Conservation (phyloP, 257 asterid genomes). For the Solanum ahanhuiri region DNA sequence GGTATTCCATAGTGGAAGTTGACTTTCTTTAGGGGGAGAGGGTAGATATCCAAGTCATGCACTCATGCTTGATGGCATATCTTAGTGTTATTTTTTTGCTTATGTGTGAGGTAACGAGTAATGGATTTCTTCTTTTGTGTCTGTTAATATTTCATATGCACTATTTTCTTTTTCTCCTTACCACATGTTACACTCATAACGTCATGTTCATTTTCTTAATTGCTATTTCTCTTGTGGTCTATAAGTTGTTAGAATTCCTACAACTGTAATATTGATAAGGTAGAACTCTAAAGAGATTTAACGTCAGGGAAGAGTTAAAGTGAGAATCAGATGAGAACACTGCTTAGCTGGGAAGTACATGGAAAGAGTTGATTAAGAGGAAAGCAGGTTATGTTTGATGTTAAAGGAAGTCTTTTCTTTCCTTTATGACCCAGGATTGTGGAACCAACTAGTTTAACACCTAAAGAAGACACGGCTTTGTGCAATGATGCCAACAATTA, state of each 20-base stretch:
- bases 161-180: neutral
- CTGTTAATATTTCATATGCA: neutral
- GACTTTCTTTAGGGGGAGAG: neutral
- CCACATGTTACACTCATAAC: neutral
- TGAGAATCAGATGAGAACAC: neutral
- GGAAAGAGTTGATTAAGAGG: neutral
- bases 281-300: neutral
- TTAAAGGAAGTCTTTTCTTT: neutral
- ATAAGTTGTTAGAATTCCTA: neutral
- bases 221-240: neutral
- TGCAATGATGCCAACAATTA: neutral
- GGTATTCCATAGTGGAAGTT: neutral
- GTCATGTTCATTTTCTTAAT: neutral
- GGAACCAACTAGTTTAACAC: neutral
- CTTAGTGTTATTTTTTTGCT: neutral
- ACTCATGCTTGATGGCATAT: neutral
- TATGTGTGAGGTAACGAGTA: neutral
- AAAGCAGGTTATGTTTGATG: neutral
- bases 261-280: neutral
- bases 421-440: neutral
- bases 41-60: neutral
- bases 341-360: neutral
- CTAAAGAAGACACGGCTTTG: neutral
- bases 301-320: neutral
- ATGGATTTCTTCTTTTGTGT: neutral